Conservation (phyloP, 23 red algal genomes). For the Cyanidioschyzon merolae region DNA sequence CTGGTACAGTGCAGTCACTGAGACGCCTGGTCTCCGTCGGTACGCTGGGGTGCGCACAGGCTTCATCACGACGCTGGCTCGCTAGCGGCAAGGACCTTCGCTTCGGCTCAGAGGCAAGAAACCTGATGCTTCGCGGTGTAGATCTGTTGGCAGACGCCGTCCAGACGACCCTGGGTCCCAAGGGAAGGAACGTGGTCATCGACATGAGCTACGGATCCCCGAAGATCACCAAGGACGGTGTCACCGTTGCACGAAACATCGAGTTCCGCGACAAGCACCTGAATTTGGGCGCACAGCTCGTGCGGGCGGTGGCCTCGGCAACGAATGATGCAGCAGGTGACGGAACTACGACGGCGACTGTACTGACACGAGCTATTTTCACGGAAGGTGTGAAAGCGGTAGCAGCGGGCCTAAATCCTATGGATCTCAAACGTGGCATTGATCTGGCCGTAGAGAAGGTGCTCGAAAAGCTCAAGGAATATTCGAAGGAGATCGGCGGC, state of each 20-base stretch:
- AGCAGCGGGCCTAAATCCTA: slow-evolving; percentile 95
- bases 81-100: slow-evolving; percentile 85
- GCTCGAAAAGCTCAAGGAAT: slow-evolving; percentile 37
- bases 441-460: slow-evolving; percentile 85
- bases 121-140: slow-evolving; percentile 92
- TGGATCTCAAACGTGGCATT: slow-evolving; percentile 96
- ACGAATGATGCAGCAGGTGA: slow-evolving; percentile 98
- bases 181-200: slow-evolving; percentile 92
- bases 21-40: too few relatives aligned
- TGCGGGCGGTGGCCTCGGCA: slow-evolving; percentile 71
- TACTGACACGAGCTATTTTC: slow-evolving; percentile 87
- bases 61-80: slow-evolving; percentile 32
- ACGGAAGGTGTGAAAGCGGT: slow-evolving; percentile 95
- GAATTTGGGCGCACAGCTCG: slow-evolving; percentile 86
- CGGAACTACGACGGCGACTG: slow-evolving; percentile 94
- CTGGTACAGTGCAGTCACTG: too few relatives aligned
- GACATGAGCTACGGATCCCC: slow-evolving; percentile 85
- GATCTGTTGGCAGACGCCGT: slow-evolving; percentile 89
- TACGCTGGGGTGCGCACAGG: too few relatives aligned
- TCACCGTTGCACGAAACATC: slow-evolving; percentile 91
- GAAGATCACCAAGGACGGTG: slow-evolving; percentile 99
- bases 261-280: slow-evolving; percentile 90
- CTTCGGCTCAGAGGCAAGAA: slow-evolving; percentile 81
- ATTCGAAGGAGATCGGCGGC: slow-evolving; percentile 62
- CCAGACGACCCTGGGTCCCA: slow-evolving; percentile 68